A percentile compares a stretch with the other conserved stretches of the same genome.
Conservation (phyloP, 176 grass and related monocot genomes). For the Carex parvula region DNA sequence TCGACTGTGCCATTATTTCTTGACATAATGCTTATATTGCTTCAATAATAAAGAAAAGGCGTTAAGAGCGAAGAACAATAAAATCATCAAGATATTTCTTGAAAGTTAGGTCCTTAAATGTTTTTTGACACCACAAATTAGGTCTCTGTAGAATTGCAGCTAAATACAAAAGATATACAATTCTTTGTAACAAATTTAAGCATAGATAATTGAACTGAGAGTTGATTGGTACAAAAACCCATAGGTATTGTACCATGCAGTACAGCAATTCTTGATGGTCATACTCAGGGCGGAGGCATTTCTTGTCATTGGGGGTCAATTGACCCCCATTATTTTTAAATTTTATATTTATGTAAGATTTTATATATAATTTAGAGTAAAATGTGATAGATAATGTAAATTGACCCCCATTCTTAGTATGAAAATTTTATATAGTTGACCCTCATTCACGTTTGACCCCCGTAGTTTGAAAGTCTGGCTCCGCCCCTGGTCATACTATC, state of each 20-base stretch:
- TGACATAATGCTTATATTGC: constrained; percentile 66
- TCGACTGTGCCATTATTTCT: constrained; percentile 59
- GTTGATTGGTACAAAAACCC: not conserved
- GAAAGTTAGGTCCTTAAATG: not conserved
- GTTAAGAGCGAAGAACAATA: not conserved
- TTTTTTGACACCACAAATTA: not conserved
- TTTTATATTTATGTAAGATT: too few species aligned
- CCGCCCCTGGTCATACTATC: not conserved
- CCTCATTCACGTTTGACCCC: too few species aligned
- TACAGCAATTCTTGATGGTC: not conserved
- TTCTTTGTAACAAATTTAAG: not conserved
- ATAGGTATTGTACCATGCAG: not conserved
- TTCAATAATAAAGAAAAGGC: constrained; percentile 23
- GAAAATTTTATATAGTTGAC: too few species aligned
- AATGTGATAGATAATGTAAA: too few species aligned
- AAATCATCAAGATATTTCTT: not conserved
- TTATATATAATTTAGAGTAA: too few species aligned
- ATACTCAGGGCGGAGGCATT: too few species aligned
- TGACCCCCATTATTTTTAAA: too few species aligned
- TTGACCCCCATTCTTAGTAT: too few species aligned
- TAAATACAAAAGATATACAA: not conserved
- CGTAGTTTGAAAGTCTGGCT: too few species aligned
- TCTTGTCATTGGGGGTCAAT: too few species aligned
- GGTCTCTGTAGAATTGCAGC: not conserved
- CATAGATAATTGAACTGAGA: constrained; percentile 5